Base-by-base conservation (phyloP, 495 filamentous ascomycete species). In the Neurospora sp. region DNA sequence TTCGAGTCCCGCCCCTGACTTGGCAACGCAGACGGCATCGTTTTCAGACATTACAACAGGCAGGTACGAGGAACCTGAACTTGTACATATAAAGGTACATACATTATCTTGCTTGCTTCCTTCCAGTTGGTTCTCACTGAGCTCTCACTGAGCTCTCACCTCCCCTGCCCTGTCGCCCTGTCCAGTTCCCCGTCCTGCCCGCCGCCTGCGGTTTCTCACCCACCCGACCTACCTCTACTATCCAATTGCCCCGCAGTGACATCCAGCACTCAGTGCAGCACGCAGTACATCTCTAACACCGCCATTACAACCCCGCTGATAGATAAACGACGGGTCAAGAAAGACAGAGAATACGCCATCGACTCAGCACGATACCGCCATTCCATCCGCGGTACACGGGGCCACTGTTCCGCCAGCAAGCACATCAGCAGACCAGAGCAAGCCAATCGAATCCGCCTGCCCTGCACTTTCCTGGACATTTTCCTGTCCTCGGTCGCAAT, bases 251-350 rank as follows among this genome's bases (percentile, higher is more conserved):
- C 78, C 78, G 76, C 78, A 78, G 72, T 35, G 54, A 66, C 27
- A 66, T 35, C 54, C 54, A 66, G 7, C 27, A 31, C 54, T 66
- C 54, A 35, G 54, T 66, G 54, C 54, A 66, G 31, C 54, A 37
- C 54, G 54, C 54, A 66, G 54, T 66, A 35, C 54, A 31, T 76
- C 74, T 69, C 72, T 74, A 71, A 71, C 73, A 39, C n/a, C 54
- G 9, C 39, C 38, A 16, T 31, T 69, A 49, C 74, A 77, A 79
- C 79, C 79, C 79, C 79, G 79, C 79, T 79, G 79, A 80, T 77
- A 80, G 78, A 81, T 81, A 81, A 80, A 76, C 77, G 72, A 69
- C 75, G 72, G 54, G 54, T 31, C 27, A 62, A 62, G 54, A 18
- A 62, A 62, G 54, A 74, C 49, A 76, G 75, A 75, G 72, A 72